These are phyloP conservation scores for Beauveria caledonica DNA, from an alignment of 2,329 filamentous ascomycete species.

Conservation along the genomic window DNA sequence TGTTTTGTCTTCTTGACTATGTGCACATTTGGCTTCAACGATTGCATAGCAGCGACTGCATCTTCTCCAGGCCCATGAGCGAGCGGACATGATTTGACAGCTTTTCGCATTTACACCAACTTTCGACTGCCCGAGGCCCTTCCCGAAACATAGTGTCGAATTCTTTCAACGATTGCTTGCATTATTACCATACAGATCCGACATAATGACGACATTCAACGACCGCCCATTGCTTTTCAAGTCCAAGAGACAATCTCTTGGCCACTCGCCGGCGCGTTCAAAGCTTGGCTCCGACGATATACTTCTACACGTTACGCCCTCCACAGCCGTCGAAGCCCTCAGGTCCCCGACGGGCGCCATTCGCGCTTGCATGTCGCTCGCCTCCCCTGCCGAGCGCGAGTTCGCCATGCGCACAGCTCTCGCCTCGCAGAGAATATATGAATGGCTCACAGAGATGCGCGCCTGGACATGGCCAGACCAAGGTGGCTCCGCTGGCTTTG, in stretches of 20 bases:
- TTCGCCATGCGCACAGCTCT: slow-evolving; percentile 63
- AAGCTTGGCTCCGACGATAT: slow-evolving; percentile 45
- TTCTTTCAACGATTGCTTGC: neutral
- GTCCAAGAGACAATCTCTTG: slow-evolving; percentile 26
- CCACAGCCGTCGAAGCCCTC: slow-evolving; percentile 53
- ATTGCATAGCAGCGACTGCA: slow-evolving; percentile 13
- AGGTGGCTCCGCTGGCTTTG: slow-evolving; percentile 45
- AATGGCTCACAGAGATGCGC: slow-evolving; percentile 66
- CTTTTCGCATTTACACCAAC: slow-evolving; percentile 11
- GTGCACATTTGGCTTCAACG: slow-evolving; percentile 17
- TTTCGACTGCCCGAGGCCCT: slow-evolving; percentile 4
- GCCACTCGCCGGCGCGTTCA: slow-evolving; percentile 37
- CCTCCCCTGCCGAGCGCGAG: slow-evolving; percentile 58
- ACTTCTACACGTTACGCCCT: slow-evolving; percentile 52
- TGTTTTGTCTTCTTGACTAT: slow-evolving; percentile 15
- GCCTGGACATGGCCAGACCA: slow-evolving; percentile 49
- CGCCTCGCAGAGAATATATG: slow-evolving; percentile 61
- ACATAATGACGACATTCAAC: slow-evolving; percentile 23
- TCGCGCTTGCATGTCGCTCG: slow-evolving; percentile 51
- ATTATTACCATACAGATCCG: neutral
- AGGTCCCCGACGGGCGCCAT: slow-evolving; percentile 43
- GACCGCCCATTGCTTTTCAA: slow-evolving; percentile 25
- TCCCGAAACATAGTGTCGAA: neutral
- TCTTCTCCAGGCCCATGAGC: slow-evolving; percentile 14
- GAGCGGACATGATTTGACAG: slow-evolving; percentile 9